Base-by-base conservation (phyloP, 768 basidiomycete genomes). In the Pleurotus pulmonarius region DNA sequence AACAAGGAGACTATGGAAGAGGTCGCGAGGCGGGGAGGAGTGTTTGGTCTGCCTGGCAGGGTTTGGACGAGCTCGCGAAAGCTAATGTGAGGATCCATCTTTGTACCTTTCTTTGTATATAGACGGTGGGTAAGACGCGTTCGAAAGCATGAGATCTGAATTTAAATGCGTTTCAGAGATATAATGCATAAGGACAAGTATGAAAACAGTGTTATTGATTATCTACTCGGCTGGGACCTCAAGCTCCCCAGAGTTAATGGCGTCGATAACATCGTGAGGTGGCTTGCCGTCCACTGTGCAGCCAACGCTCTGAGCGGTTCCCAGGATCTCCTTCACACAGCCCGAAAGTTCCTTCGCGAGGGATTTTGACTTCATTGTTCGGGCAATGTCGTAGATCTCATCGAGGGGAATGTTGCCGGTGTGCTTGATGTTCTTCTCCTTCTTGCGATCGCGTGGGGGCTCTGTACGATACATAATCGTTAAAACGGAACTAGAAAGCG, bases 381-480 rank as follows among this genome's bases (percentile, higher is more conserved):
- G 90, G 62, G 96, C 95, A 72, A 98, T 95, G 62, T 94, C 88
- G 70, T 91, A 74, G 68, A 99, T 94, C 73, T 97, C 93, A 67
- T 96, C 94, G 56, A 98, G 80, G 56, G 94, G 68, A 62, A 99
- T 82, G 80, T 98, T 98, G 59, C 97, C 97, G 60, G 76, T 75
- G 83, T 98, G 97, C 76, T 98, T 98, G 80, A 99, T 97, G 83
- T 98, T 99, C 83, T 99, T 99, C 85, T 99, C 96, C 87, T 99
- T 99, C 78, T 99, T 99, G 63, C 97, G 89, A 79, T 99, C 97
- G 68, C 97, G 93, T 64, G 94, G 94, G 62, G 97, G 94, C 81
- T 98, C 96, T 96, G 70, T 54, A 12, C 20, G 20, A 20, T 20
- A 20, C 20, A 43, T 47, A 13, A 22, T 18, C 15, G n/a, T 40